Percentiles rank a stretch among this genome's conserved stretches.
Conservation (phyloP, 108 stramenopile genomes). For the Epithemia pelagica region DNA sequence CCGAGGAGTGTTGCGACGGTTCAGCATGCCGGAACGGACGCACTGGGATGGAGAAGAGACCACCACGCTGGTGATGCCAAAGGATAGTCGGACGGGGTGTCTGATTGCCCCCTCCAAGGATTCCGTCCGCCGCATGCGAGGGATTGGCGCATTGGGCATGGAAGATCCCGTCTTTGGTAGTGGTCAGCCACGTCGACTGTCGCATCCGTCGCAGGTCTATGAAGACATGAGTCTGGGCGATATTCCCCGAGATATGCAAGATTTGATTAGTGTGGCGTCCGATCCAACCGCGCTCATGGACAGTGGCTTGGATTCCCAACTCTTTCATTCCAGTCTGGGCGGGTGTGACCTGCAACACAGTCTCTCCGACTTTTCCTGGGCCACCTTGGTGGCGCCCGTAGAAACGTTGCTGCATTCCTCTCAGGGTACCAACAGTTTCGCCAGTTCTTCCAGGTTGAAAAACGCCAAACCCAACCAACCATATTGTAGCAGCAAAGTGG, state of each 20-base stretch:
- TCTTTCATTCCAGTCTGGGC: constrained; percentile 1
- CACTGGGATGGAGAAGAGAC: no score
- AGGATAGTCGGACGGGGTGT: neutral
- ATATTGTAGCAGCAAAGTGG: neutral
- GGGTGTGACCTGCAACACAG: constrained; percentile 1
- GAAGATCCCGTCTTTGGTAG: neutral
- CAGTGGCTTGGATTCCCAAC: neutral
- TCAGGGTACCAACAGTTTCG: neutral
- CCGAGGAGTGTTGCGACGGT: no score
- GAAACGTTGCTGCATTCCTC: neutral
- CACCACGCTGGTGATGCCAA: no score
- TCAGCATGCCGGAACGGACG: no score
- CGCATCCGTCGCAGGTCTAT: neutral
- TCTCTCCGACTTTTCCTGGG: neutral
- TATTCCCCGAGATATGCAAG: neutral
- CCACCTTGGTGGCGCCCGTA: neutral
- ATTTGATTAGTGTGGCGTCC: neutral
- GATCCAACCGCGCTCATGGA: constrained; percentile 1
- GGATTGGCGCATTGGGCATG: neutral
- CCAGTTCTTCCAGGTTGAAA: no score
- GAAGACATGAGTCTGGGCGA: constrained; percentile 2
- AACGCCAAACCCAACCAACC: no score
- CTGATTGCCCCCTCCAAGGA: neutral
- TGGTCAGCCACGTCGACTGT: neutral
- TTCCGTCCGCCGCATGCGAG: neutral